phyloP scores from a whole-genome alignment of 306 rosid species.

The Pterocarpus santalinus region DNA sequence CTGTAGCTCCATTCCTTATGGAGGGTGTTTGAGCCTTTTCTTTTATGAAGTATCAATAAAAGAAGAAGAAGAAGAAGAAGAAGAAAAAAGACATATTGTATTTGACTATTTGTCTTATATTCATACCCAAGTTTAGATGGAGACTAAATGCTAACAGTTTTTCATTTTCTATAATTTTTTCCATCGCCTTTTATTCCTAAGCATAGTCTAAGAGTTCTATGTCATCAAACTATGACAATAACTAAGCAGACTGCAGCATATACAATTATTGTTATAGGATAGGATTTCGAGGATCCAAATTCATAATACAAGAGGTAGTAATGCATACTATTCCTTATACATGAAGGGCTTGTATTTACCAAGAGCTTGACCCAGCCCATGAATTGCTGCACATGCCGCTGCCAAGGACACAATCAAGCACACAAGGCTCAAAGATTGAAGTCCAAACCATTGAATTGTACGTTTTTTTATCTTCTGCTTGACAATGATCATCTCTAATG shows the following conservation, averaged over 20 bases:
- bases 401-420: constrained; percentile 60
- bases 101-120: too few relatives aligned
- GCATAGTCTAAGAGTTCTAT: neutral
- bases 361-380: constrained; percentile 54
- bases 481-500: constrained; percentile 67
- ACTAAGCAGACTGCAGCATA: neutral
- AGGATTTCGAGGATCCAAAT: neutral
- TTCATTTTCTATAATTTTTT: too few relatives aligned
- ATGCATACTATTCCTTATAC: constrained; percentile 45
- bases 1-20: too few relatives aligned
- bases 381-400: constrained; percentile 60
- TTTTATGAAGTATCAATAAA: too few relatives aligned
- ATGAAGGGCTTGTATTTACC: constrained; percentile 54
- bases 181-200: too few relatives aligned
- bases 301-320: neutral
- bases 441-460: constrained; percentile 56
- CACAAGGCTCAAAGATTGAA: constrained; percentile 51
- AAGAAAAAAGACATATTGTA: too few relatives aligned
- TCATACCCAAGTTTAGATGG: too few relatives aligned
- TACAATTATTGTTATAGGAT: neutral
- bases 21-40: too few relatives aligned
- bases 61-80: too few relatives aligned
- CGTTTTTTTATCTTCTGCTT: constrained; percentile 50
- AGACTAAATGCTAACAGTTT: too few relatives aligned
- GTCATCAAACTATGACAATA: neutral